Evolutionary conservation across 2,329 filamentous ascomycete genomes (phyloP).

Genomic region (Dothiorella sarmentorum): DNA sequence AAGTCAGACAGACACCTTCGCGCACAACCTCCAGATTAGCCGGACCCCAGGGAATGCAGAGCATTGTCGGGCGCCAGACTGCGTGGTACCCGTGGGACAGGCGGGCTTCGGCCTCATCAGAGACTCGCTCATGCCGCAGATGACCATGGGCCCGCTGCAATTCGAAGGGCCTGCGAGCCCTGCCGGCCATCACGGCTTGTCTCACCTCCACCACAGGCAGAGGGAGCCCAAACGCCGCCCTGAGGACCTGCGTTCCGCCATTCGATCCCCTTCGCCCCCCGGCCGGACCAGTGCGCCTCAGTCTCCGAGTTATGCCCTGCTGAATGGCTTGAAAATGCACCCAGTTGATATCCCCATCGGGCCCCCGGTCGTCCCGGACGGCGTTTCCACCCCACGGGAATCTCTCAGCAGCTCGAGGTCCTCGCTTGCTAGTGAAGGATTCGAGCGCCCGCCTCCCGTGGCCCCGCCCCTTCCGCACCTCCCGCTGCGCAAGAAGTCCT

Average conservation of each 20-base stretch:
- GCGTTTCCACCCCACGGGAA: neutral
- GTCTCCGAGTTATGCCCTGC: conserved; percentile 12
- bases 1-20: neutral
- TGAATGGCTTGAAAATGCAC: conserved; percentile 17
- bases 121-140: conserved; percentile 14
- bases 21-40: neutral
- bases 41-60: conserved; percentile 13
- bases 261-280: neutral
- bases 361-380: conserved; percentile 9
- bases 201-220: conserved; percentile 13
- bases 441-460: conserved; percentile 15
- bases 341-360: conserved; percentile 7
- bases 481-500: conserved; percentile 36
- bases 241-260: conserved; percentile 4
- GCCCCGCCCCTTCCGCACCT: conserved; percentile 32
- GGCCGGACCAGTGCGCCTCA: conserved; percentile 16
- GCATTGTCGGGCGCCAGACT: conserved; percentile 15
- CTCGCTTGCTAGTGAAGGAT: conserved; percentile 6
- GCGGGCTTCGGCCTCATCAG: conserved; percentile 11
- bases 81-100: conserved; percentile 5
- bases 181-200: conserved; percentile 1
- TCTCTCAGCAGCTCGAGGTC: conserved; percentile 14
- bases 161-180: neutral
- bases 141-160: conserved; percentile 15
- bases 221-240: conserved; percentile 12